Evolutionary conservation across 176 grass and related monocot species (phyloP).

Genomic region (Bothriochloa decipiens): DNA sequence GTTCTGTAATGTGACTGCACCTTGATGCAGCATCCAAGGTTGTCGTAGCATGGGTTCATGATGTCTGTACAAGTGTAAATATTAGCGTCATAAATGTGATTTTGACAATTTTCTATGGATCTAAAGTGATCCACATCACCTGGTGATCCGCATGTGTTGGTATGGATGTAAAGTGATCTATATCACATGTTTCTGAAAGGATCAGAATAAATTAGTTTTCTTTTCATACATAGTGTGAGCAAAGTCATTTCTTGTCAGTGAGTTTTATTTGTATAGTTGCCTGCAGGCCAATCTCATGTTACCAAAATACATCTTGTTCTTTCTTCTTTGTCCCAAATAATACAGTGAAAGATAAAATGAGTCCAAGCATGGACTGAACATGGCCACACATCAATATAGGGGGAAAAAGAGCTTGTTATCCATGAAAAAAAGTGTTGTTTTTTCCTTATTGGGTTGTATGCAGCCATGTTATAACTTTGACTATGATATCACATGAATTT

Average conservation of each 20-base stretch:
- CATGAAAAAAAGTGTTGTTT: not conserved
- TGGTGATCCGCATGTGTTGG: no score
- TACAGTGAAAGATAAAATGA: not conserved
- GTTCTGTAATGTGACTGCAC: slow-evolving; percentile 5
- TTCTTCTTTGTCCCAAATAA: not conserved
- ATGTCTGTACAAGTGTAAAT: not conserved
- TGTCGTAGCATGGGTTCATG: not conserved
- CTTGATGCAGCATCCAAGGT: not conserved
- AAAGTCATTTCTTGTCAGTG: not conserved
- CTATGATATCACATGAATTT: not conserved
- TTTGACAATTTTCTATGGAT: not conserved
- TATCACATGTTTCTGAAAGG: slow-evolving; percentile 3
- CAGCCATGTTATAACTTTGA: not conserved
- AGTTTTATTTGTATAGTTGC: not conserved
- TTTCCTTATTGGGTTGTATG: not conserved
- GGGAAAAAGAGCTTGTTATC: not conserved
- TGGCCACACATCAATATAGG: not conserved
- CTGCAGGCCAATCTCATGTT: not conserved
- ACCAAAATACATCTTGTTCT: not conserved
- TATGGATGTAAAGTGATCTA: no score
- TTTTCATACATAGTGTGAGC: not conserved
- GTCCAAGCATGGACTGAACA: not conserved
- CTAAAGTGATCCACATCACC: no score
- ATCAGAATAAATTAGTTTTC: not conserved
- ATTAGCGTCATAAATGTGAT: not conserved